Conservation (phyloP, 305 asterid genomes). For the Nicotiana rustica region DNA sequence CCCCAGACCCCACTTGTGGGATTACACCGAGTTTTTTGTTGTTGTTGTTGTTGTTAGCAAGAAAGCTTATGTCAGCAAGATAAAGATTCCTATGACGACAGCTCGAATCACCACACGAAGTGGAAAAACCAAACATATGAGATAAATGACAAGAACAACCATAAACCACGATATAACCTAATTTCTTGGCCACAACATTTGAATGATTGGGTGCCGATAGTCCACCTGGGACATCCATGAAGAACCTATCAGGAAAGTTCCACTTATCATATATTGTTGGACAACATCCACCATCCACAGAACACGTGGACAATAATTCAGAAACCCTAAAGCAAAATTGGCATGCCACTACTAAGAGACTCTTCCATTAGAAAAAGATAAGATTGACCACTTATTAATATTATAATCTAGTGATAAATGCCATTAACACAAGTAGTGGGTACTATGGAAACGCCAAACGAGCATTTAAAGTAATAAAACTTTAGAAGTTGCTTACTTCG, state of each 20-base stretch:
- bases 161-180: conserved; percentile 14
- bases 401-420: neutral
- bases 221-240: conserved; percentile 14
- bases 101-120: conserved; percentile 4
- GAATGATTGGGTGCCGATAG: conserved; percentile 3
- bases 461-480: neutral
- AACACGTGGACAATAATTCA: conserved; percentile 3
- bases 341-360: conserved; percentile 11
- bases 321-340: neutral
- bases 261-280: neutral
- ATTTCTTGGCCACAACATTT: conserved; percentile 14
- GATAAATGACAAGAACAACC: neutral
- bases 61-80: neutral
- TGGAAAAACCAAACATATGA: conserved; percentile 14
- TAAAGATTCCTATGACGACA: neutral
- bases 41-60: no score
- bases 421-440: neutral
- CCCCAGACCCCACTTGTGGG: no score
- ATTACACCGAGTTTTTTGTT: no score
- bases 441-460: conserved; percentile 4
- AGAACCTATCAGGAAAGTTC: conserved; percentile 14
- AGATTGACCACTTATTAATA: neutral
- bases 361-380: neutral
- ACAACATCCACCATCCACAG: neutral
- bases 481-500: conserved; percentile 64